These are phyloP conservation scores for Scheffersomyces coipomensis DNA, from an alignment of 805 yeast genomes.

Conservation along the genomic window DNA sequence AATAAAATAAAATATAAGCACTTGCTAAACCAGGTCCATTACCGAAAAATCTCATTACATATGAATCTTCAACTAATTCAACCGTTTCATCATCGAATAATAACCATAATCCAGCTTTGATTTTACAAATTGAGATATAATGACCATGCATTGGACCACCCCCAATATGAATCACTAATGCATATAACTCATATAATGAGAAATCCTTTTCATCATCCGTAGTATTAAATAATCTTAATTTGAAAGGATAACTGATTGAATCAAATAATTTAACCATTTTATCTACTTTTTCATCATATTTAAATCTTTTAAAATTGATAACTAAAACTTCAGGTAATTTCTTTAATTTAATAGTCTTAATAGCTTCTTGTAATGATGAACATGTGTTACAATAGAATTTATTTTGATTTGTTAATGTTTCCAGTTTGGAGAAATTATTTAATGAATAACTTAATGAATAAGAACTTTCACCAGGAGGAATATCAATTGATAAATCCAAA, in stretches of 20 bases:
- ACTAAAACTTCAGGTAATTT: slow-evolving; percentile 76
- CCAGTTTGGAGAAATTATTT: slow-evolving; percentile 80
- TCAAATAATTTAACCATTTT: slow-evolving; percentile 85
- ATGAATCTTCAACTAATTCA: slow-evolving; percentile 79
- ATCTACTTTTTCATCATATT: slow-evolving; percentile 80
- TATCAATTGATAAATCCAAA: slow-evolving; percentile 81
- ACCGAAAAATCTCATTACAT: slow-evolving; percentile 84
- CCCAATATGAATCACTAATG: slow-evolving; percentile 91
- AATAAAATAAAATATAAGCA: slow-evolving; percentile 87
- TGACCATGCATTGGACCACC: slow-evolving; percentile 99
- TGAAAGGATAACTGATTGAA: slow-evolving; percentile 76
- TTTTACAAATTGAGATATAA: slow-evolving; percentile 82
- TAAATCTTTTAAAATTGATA: slow-evolving; percentile 86
- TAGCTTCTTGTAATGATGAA: slow-evolving; percentile 89
- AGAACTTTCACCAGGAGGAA: slow-evolving; percentile 57
- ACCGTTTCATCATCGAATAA: slow-evolving; percentile 95
- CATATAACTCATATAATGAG: slow-evolving; percentile 70
- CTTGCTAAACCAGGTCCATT: slow-evolving; percentile 85
- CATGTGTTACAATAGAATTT: slow-evolving; percentile 93
- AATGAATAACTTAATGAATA: slow-evolving; percentile 75
- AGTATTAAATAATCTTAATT: slow-evolving; percentile 67
- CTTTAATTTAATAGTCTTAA: slow-evolving; percentile 79
- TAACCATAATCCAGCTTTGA: slow-evolving; percentile 80
- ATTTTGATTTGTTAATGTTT: slow-evolving; percentile 80
- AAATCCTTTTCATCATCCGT: slow-evolving; percentile 48